A percentile compares a stretch with the other conserved stretches of the same genome.
Evolutionary conservation across 768 basidiomycete species (phyloP).

Genomic region (Hortiboletus flavorubellus): DNA sequence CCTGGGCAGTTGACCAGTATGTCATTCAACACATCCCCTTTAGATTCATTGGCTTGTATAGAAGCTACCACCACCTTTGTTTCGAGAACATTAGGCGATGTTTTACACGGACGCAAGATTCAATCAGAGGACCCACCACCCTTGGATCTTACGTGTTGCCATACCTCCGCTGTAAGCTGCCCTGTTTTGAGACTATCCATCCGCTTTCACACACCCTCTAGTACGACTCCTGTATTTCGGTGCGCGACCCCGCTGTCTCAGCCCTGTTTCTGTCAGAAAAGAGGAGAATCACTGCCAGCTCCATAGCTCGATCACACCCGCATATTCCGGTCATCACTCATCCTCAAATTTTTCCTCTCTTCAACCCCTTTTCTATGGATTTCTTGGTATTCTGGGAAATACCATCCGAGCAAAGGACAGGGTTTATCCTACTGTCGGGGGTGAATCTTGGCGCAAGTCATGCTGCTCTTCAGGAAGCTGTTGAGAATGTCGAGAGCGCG

Average conservation of each 20-base stretch:
- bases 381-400: constrained; percentile 76
- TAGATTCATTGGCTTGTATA: constrained; percentile 36
- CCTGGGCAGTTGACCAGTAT: constrained; percentile 49
- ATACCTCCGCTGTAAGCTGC: constrained; percentile 43
- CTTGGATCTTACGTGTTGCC: constrained; percentile 49
- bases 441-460: constrained; percentile 66
- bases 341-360: constrained; percentile 72
- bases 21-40: constrained; percentile 40
- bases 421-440: constrained; percentile 57
- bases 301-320: constrained; percentile 41
- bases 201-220: constrained; percentile 3
- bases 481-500: constrained; percentile 55
- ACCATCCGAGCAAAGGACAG: constrained; percentile 53
- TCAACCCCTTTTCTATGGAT: constrained; percentile 70
- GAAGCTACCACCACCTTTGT: constrained; percentile 50
- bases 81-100: constrained; percentile 42
- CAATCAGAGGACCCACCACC: constrained; percentile 47
- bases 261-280: constrained; percentile 53
- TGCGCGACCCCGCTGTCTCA: constrained; percentile 20
- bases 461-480: constrained; percentile 57
- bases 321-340: constrained; percentile 54
- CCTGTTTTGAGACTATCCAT: not conserved
- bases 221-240: constrained; percentile 15
- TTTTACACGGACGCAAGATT: constrained; percentile 47
- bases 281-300: constrained; percentile 38